Percentiles rank a stretch among this genome's conserved stretches.
These are phyloP conservation scores for Tilletia setariae DNA, from an alignment of 1,284 basidiomycete genomes.

Conservation along the genomic window DNA sequence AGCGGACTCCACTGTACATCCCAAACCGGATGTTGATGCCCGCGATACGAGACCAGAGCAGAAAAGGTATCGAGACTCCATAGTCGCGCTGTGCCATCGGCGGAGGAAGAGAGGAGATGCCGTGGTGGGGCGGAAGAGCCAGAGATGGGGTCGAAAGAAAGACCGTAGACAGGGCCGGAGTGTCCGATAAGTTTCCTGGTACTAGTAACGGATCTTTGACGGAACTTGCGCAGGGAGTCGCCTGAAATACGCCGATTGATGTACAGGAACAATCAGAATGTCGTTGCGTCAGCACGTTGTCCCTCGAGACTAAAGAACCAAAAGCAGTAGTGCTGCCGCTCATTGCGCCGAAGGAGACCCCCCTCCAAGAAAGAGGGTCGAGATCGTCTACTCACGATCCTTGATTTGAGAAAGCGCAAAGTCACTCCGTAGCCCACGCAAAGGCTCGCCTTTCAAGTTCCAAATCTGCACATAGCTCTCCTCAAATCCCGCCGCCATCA, in stretches of 20 bases:
- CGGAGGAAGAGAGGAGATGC: slow-evolving; percentile 86
- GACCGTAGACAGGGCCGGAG: slow-evolving; percentile 90
- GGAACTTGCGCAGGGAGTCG: slow-evolving; percentile 34
- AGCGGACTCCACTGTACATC: slow-evolving; percentile 97
- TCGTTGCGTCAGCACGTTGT: neutral
- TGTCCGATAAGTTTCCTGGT: slow-evolving; percentile 88
- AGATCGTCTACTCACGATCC: slow-evolving; percentile 63
- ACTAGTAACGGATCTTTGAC: slow-evolving; percentile 28
- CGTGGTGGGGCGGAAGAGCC: slow-evolving; percentile 81
- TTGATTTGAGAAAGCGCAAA: slow-evolving; percentile 67
- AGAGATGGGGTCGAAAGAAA: slow-evolving; percentile 85
- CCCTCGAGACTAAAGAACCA: too few species aligned
- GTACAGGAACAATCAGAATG: too few species aligned
- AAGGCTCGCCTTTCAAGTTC: slow-evolving; percentile 87
- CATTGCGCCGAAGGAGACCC: too few species aligned
- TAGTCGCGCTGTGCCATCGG: slow-evolving; percentile 82
- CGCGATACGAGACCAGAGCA: slow-evolving; percentile 88
- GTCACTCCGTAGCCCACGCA: slow-evolving; percentile 73
- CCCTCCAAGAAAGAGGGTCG: neutral
- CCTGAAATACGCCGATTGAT: neutral
- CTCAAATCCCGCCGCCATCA: slow-evolving; percentile 94
- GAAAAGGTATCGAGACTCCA: slow-evolving; percentile 96
- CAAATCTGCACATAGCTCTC: slow-evolving; percentile 94
- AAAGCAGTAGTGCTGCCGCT: too few species aligned
- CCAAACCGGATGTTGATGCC: slow-evolving; percentile 97